These are phyloP conservation scores for Saturnispora galanensis DNA, from an alignment of 805 yeast species.

Conservation along the genomic window DNA sequence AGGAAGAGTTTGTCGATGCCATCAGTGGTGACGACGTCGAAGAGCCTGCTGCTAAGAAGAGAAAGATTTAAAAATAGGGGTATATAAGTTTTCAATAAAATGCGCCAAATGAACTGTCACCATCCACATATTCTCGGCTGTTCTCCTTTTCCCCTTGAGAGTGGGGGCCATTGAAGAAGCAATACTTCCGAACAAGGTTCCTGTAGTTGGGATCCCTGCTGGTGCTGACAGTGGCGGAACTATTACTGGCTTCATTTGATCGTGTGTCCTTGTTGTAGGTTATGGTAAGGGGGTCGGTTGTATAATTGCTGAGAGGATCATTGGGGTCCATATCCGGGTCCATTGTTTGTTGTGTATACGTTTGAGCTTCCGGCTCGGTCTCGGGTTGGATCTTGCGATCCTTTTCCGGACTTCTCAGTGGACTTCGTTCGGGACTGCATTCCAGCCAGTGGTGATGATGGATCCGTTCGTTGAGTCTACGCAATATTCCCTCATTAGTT, in stretches of 20 bases:
- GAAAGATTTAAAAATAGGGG: constrained; percentile 14
- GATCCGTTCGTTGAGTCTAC: not conserved
- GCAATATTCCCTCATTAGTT: constrained; percentile 1
- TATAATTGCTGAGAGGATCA: too few species aligned
- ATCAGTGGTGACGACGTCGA: constrained; percentile 14
- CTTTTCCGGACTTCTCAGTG: too few species aligned
- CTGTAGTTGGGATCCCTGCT: constrained; percentile 27
- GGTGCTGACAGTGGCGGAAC: not conserved
- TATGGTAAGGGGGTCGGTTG: too few species aligned
- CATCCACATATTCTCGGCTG: constrained; percentile 9
- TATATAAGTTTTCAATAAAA: constrained; percentile 2
- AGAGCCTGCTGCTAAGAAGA: constrained; percentile 19
- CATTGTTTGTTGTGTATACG: too few species aligned
- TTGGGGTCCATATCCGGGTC: too few species aligned
- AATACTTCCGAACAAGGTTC: constrained; percentile 48
- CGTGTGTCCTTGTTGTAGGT: too few species aligned
- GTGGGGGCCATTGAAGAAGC: constrained; percentile 40
- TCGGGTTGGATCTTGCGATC: too few species aligned
- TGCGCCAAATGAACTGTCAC: constrained; percentile 4
- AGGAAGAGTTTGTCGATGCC: constrained; percentile 22
- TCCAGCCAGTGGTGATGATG: too few species aligned
- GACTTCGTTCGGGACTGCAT: too few species aligned
- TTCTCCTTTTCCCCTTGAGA: not conserved
- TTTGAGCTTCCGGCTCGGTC: too few species aligned
- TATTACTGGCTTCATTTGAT: too few species aligned